Percentiles rank a stretch among this genome's conserved stretches.
phyloP scores from a whole-genome alignment of 139 green algal genomes.

The Auxenochlorella pyrenoidosa region DNA sequence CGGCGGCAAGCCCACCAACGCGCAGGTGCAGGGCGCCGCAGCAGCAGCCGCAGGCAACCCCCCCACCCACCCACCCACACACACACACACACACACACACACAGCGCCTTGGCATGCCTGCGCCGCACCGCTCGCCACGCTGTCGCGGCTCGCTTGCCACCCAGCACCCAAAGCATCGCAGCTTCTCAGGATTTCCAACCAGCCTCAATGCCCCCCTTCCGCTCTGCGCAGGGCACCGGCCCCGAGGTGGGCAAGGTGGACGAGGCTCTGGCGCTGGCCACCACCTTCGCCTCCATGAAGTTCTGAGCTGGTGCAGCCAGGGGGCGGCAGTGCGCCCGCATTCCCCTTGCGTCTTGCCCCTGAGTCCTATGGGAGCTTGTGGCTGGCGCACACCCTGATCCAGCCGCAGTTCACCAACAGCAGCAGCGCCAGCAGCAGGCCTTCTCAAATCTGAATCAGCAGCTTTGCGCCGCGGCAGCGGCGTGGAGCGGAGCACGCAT shows the following conservation, averaged over 20 bases:
- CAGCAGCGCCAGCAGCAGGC: neutral
- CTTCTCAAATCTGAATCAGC: neutral
- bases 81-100: too few relatives aligned
- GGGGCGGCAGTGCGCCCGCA: too few relatives aligned
- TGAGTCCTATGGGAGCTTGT: too few relatives aligned
- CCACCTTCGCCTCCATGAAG: conserved; percentile 41
- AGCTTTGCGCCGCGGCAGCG: neutral
- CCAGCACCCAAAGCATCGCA: neutral
- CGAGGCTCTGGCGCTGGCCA: conserved; percentile 34
- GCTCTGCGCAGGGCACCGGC: conserved; percentile 69
- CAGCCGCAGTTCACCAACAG: neutral
- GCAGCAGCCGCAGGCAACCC: neutral
- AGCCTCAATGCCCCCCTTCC: too few relatives aligned
- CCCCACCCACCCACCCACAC: too few relatives aligned
- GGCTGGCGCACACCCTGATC: too few relatives aligned
- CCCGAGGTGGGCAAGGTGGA: conserved; percentile 49
- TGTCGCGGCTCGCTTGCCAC: too few relatives aligned
- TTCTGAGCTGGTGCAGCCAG: conserved; percentile 9
- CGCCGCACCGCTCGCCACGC: neutral
- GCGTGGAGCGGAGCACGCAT: neutral
- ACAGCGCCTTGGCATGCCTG: too few relatives aligned
- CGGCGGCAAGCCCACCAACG: conserved; percentile 84
- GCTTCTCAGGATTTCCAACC: too few relatives aligned
- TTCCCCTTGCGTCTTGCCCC: too few relatives aligned
- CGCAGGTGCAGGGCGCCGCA: conserved; percentile 56